These are phyloP conservation scores for Clavispora asparagi DNA, from an alignment of 805 yeast species.

Conservation along the genomic window DNA sequence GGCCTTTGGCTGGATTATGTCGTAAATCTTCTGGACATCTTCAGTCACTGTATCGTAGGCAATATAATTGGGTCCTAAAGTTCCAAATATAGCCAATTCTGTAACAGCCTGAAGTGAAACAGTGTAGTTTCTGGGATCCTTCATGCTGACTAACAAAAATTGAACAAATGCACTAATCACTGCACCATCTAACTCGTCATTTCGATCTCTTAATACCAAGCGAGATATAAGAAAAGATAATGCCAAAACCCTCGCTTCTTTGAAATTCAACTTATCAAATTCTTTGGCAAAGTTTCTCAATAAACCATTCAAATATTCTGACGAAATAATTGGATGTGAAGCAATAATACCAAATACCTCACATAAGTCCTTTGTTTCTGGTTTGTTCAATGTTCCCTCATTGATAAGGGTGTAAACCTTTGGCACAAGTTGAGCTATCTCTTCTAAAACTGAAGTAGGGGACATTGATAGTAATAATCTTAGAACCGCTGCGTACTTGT, in stretches of 20 bases:
- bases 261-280: slow-evolving; percentile 8
- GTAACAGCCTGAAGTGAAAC: slow-evolving; percentile 35
- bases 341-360: slow-evolving; percentile 45
- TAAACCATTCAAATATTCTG: slow-evolving; percentile 2
- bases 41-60: slow-evolving; percentile 5
- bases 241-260: slow-evolving; percentile 24
- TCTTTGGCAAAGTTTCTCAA: slow-evolving; percentile 1
- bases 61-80: slow-evolving; percentile 31
- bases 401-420: slow-evolving; percentile 21
- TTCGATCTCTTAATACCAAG: slow-evolving; percentile 26
- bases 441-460: slow-evolving; percentile 20
- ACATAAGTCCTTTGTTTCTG: slow-evolving; percentile 30
- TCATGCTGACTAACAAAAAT: slow-evolving; percentile 10
- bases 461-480: slow-evolving; percentile 28
- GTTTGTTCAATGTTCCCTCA: slow-evolving; percentile 18
- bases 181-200: slow-evolving; percentile 8
- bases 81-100: slow-evolving; percentile 44
- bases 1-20: slow-evolving; percentile 33
- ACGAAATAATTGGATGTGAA: slow-evolving; percentile 30
- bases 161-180: slow-evolving; percentile 9
- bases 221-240: slow-evolving; percentile 46
- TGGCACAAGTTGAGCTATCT: slow-evolving; percentile 14
- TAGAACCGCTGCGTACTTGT: slow-evolving; percentile 33
- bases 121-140: slow-evolving; percentile 19
- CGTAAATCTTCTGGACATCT: slow-evolving; percentile 16